A percentile compares a stretch with the other conserved stretches of the same genome.
phyloP scores from a whole-genome alignment of 225 moss, liverwort and hornwort genomes.

The Anthoceros angustus region DNA sequence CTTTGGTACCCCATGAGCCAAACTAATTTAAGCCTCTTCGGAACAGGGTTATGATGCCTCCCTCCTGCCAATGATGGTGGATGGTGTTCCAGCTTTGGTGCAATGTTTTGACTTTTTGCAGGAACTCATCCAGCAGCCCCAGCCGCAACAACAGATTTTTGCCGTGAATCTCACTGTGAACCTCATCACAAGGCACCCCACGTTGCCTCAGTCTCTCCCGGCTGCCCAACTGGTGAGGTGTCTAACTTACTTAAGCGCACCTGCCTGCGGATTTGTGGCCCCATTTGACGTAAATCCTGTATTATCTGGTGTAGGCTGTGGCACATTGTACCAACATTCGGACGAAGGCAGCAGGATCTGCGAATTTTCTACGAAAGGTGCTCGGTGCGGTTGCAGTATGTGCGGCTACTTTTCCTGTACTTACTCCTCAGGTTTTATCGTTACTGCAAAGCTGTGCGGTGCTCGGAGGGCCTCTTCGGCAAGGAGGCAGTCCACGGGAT shows the following conservation, averaged over 20 bases:
- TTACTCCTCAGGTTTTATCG: constrained; percentile 71
- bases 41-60: constrained; percentile 73
- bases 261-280: background rate
- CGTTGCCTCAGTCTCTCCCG: constrained; percentile 61
- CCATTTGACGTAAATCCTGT: too few relatives aligned
- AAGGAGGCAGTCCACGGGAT: constrained; percentile 61
- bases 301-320: constrained; percentile 42
- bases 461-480: constrained; percentile 72
- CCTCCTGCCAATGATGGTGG: constrained; percentile 84
- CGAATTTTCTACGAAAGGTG: constrained; percentile 62
- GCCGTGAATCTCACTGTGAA: constrained; percentile 67
- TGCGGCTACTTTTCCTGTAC: constrained; percentile 64
- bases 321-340: constrained; percentile 66
- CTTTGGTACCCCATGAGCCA: background rate
- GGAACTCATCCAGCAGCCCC: constrained; percentile 79
- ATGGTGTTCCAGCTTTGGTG: constrained; percentile 86
- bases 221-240: constrained; percentile 68
- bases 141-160: constrained; percentile 72
- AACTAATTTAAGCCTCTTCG: too few relatives aligned
- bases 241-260: too few relatives aligned
- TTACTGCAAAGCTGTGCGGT: constrained; percentile 82
- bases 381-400: constrained; percentile 57
- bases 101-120: constrained; percentile 78
- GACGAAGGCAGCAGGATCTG: constrained; percentile 77
- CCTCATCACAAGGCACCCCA: constrained; percentile 45